These are phyloP conservation scores for Colletotrichum salicis DNA, from an alignment of 2,329 filamentous ascomycete species.

Conservation along the genomic window DNA sequence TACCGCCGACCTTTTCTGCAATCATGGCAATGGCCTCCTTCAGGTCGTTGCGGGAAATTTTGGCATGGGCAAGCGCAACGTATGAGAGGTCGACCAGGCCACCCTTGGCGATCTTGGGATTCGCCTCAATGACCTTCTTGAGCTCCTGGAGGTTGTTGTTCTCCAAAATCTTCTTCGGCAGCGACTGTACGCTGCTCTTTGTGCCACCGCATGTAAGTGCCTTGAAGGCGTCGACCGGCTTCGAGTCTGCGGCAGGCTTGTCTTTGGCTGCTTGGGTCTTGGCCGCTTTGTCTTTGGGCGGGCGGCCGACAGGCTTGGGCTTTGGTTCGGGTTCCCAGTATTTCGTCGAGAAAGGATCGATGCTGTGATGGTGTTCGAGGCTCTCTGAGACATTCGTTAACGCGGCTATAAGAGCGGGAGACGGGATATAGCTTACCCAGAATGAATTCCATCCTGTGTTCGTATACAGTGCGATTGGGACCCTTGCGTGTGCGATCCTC, in stretches of 20 bases:
- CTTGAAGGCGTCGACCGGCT: conserved; percentile 50
- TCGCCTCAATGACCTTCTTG: conserved; percentile 50
- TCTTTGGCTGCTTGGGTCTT: conserved; percentile 10
- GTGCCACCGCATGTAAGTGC: conserved; percentile 40
- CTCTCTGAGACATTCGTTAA: conserved; percentile 50
- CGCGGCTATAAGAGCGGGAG: conserved; percentile 29
- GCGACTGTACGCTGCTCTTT: conserved; percentile 14
- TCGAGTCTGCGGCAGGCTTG: conserved; percentile 47
- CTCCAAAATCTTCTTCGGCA: conserved; percentile 41
- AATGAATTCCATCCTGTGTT: conserved; percentile 80
- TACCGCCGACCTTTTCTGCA: conserved; percentile 24
- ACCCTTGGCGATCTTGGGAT: conserved; percentile 35
- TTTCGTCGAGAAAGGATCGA: conserved; percentile 84
- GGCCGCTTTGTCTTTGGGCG: not conserved
- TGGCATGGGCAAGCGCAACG: conserved; percentile 34
- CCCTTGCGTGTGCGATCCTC: conserved; percentile 67
- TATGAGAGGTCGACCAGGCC: conserved; percentile 34
- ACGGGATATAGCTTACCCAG: conserved; percentile 63
- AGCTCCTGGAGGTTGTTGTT: conserved; percentile 48
- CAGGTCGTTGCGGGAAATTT: conserved; percentile 33
- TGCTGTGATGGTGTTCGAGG: conserved; percentile 62
- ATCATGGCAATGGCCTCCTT: conserved; percentile 33
- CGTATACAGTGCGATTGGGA: conserved; percentile 61
- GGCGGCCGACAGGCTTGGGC: conserved; percentile 34
- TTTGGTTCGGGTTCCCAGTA: conserved; percentile 76